These are phyloP conservation scores for Neofusicoccum kwambonambiense DNA, from an alignment of 2,329 filamentous ascomycete species.

Conservation along the genomic window DNA sequence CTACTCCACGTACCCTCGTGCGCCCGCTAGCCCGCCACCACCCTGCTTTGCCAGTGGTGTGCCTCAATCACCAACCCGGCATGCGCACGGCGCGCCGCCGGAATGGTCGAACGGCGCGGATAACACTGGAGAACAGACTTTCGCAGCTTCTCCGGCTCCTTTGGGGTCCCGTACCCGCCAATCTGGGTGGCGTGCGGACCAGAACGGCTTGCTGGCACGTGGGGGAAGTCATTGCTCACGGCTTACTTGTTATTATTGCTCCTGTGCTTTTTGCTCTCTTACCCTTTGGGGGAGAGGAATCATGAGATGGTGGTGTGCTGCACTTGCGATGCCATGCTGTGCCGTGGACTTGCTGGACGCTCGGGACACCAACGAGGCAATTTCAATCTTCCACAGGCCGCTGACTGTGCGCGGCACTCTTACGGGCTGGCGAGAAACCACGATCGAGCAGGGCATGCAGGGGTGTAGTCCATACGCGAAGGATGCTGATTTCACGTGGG, in stretches of 20 bases:
- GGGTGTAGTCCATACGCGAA: not conserved
- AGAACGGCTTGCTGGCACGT: not conserved
- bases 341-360: not conserved
- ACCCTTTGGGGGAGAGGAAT: not conserved
- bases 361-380: not conserved
- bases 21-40: not conserved
- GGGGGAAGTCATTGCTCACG: not conserved
- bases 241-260: not conserved
- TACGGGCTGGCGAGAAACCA: not conserved
- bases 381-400: not conserved
- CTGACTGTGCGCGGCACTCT: not conserved
- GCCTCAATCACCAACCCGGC: not conserved
- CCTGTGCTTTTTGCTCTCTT: not conserved
- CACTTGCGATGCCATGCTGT: conserved; percentile 1
- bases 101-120: conserved; percentile 11
- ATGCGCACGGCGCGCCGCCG: not conserved
- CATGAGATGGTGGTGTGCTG: conserved; percentile 15
- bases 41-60: not conserved
- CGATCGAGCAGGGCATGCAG: not conserved
- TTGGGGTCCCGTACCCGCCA: conserved; percentile 1
- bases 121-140: conserved; percentile 14
- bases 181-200: conserved; percentile 2
- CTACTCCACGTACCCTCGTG: not conserved
- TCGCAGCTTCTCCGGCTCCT: not conserved
- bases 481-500: conserved; percentile 1